Conservation (phyloP, 2,329 filamentous ascomycete genomes). For the Cordyceps fumosorosea region DNA sequence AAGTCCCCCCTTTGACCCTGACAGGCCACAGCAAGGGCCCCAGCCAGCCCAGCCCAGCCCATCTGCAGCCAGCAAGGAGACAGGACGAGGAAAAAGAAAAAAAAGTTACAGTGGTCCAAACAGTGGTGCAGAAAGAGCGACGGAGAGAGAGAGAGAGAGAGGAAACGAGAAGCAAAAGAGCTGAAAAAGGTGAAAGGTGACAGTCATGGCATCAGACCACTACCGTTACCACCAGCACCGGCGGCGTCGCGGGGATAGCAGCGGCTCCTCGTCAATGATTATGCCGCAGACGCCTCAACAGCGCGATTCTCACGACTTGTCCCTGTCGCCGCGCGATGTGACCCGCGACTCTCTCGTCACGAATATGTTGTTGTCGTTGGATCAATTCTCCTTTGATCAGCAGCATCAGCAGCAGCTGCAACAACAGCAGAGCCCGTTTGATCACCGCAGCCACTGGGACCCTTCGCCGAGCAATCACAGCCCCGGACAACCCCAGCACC, state of each 20-base stretch:
- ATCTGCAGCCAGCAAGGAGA: background rate
- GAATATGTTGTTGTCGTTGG: constrained; percentile 90
- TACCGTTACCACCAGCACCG: background rate
- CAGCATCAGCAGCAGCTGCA: constrained; percentile 17
- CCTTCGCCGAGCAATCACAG: background rate
- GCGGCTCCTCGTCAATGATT: background rate
- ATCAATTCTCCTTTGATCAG: constrained; percentile 63
- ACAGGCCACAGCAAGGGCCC: background rate
- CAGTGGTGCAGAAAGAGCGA: background rate
- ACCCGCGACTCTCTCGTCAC: constrained; percentile 88
- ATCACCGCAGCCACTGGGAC: constrained; percentile 14
- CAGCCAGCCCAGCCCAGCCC: no score
- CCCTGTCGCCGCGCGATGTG: constrained; percentile 66
- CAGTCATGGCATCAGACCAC: background rate
- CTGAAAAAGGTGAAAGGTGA: background rate
- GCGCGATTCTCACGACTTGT: constrained; percentile 77
- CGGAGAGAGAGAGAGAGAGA: no score
- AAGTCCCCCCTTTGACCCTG: background rate
- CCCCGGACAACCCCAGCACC: constrained; percentile 20
- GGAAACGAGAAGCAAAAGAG: background rate
- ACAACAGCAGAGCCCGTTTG: constrained; percentile 13
- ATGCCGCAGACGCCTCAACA: constrained; percentile 4
- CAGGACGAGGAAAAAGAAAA: background rate
- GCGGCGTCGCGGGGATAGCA: background rate
- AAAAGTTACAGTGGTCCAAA: background rate